Evolutionary conservation across 768 basidiomycete species (phyloP).

Genomic region (Tylopilus felleus): DNA sequence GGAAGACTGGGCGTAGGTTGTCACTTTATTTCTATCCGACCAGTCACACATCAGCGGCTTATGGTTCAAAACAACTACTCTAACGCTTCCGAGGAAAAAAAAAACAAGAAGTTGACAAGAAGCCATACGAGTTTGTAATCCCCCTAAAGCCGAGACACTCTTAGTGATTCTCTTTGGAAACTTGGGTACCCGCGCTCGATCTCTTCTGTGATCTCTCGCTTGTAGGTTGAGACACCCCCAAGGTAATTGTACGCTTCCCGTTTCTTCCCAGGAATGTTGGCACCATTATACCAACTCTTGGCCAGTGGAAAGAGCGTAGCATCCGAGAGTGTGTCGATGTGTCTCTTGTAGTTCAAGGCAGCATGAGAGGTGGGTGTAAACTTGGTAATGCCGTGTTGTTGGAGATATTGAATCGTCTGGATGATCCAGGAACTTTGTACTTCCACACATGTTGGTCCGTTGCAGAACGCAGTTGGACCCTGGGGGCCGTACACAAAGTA

Average conservation of each 20-base stretch:
- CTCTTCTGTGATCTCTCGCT: slow-evolving; percentile 11
- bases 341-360: slow-evolving; percentile 6
- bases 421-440: slow-evolving; percentile 9
- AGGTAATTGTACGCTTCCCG: slow-evolving; percentile 4
- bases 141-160: neutral
- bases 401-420: slow-evolving; percentile 12
- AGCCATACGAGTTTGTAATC: no score
- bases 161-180: neutral
- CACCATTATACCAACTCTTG: neutral
- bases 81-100: no score
- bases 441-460: slow-evolving; percentile 12
- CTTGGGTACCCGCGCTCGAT: neutral
- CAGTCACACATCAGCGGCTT: no score
- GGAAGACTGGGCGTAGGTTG: no score
- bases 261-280: slow-evolving; percentile 10
- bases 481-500: slow-evolving; percentile 15
- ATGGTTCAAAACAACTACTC: no score
- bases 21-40: no score
- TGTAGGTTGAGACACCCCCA: slow-evolving; percentile 1
- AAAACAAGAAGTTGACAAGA: no score
- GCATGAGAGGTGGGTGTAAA: slow-evolving; percentile 4
- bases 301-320: slow-evolving; percentile 8
- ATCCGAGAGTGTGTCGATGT: neutral
- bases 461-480: slow-evolving; percentile 4
- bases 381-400: slow-evolving; percentile 6